Conservation (phyloP, 1,139 yeast genomes). For the Barnettozyma hawaiiensis region DNA sequence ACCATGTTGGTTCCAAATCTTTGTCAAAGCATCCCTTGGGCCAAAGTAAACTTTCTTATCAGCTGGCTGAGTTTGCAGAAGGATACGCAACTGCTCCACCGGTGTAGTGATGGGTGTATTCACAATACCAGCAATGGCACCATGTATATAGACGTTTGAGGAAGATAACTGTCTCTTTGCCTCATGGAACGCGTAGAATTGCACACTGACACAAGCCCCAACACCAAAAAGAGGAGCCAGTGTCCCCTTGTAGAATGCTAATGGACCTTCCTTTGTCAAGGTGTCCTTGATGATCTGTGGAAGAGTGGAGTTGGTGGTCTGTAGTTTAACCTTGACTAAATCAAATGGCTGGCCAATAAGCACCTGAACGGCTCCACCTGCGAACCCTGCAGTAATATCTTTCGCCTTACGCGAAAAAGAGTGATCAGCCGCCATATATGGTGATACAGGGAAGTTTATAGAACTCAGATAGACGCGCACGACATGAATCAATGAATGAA, state of each 20-base stretch:
- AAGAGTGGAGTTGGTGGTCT: constrained; percentile 74
- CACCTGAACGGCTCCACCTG: constrained; percentile 94
- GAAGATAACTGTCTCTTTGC: constrained; percentile 54
- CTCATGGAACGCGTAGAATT: constrained; percentile 80
- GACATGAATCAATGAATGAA: background rate
- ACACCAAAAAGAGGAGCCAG: constrained; percentile 82
- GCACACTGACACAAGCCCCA: constrained; percentile 88
- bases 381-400: constrained; percentile 84
- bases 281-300: constrained; percentile 67
- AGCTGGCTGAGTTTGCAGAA: constrained; percentile 55
- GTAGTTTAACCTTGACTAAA: constrained; percentile 86
- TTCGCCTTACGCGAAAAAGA: constrained; percentile 50
- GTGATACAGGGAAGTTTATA: background rate
- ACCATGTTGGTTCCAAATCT: constrained; percentile 46
- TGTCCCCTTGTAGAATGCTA: constrained; percentile 88
- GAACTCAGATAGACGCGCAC: background rate
- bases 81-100: constrained; percentile 69
- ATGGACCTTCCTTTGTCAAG: constrained; percentile 66
- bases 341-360: constrained; percentile 94
- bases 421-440: constrained; percentile 15
- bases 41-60: constrained; percentile 35
- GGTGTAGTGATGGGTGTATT: constrained; percentile 70
- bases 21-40: constrained; percentile 42
- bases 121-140: constrained; percentile 74
- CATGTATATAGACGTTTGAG: constrained; percentile 61